Evolutionary conservation across 2,329 filamentous ascomycete genomes (phyloP).

Genomic region (Penicillium occitanis): DNA sequence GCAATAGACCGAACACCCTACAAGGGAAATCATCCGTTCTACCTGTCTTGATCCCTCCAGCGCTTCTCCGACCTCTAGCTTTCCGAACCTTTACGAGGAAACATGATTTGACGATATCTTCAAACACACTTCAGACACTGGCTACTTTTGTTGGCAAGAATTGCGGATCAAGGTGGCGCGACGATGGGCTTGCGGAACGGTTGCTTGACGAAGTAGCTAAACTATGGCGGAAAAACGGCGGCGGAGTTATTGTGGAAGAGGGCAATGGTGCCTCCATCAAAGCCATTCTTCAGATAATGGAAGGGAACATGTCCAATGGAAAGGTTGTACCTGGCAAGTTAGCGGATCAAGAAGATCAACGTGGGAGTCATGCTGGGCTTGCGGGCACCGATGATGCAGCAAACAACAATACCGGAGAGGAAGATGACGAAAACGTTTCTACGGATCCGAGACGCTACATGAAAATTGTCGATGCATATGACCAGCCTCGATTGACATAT

Average conservation of each 20-base stretch:
- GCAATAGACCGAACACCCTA: slow-evolving; percentile 5
- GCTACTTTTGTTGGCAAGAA: slow-evolving; percentile 88
- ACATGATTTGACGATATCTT: slow-evolving; percentile 88
- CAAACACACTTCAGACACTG: slow-evolving; percentile 78
- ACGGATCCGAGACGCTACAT: slow-evolving; percentile 78
- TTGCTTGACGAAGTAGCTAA: slow-evolving; percentile 89
- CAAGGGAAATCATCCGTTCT: slow-evolving; percentile 59
- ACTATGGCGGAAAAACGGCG: slow-evolving; percentile 86
- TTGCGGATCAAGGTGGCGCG: slow-evolving; percentile 94
- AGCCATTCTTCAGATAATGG: slow-evolving; percentile 77
- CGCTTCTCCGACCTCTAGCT: slow-evolving; percentile 82
- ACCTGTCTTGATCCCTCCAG: slow-evolving; percentile 83
- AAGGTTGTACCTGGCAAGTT: slow-evolving; percentile 53
- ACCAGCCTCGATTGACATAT: slow-evolving; percentile 65
- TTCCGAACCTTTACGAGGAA: slow-evolving; percentile 98
- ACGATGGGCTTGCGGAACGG: slow-evolving; percentile 88
- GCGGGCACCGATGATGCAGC: slow-evolving; percentile 27
- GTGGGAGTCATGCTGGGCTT: slow-evolving; percentile 42
- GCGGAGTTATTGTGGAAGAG: slow-evolving; percentile 88
- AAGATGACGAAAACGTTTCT: slow-evolving; percentile 58
- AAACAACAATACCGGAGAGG: slow-evolving; percentile 33
- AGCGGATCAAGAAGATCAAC: slow-evolving; percentile 28
- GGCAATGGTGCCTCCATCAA: slow-evolving; percentile 66
- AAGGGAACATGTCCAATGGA: slow-evolving; percentile 87
- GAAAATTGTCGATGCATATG: slow-evolving; percentile 77